phyloP scores from a whole-genome alignment of 2,329 filamentous ascomycete species.

The Sporothrix variecibatus region DNA sequence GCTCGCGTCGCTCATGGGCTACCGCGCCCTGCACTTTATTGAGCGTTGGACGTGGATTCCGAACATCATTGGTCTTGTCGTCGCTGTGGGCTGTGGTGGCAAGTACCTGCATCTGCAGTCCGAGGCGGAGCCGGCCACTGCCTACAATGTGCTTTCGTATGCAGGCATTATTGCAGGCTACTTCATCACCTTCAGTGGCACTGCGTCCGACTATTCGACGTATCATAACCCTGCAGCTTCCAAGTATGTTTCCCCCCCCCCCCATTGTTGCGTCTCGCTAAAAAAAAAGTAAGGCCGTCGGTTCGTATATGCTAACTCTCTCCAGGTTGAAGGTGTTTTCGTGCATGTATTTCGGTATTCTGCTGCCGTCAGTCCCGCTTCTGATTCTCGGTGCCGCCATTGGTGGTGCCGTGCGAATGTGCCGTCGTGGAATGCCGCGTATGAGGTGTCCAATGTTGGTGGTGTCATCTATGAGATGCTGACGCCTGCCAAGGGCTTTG shows the following conservation, averaged over 20 bases:
- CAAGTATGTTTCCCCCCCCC: constrained; percentile 33
- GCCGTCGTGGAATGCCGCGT: constrained; percentile 45
- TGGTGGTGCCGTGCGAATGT: constrained; percentile 51
- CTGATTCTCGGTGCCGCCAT: constrained; percentile 54
- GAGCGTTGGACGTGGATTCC: constrained; percentile 61
- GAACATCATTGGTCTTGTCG: constrained; percentile 52
- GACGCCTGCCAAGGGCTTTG: constrained; percentile 48
- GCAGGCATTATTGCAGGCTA: constrained; percentile 53
- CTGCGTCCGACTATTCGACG: constrained; percentile 59
- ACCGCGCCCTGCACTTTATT: constrained; percentile 55
- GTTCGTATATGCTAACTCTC: neutral
- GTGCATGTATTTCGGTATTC: constrained; percentile 55
- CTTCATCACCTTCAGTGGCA: constrained; percentile 57
- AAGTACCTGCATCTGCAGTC: constrained; percentile 51
- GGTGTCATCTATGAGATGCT: constrained; percentile 52
- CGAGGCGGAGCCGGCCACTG: constrained; percentile 41
- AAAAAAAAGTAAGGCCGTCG: neutral
- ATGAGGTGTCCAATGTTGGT: constrained; percentile 45
- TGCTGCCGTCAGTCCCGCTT: constrained; percentile 52
- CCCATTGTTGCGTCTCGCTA: neutral
- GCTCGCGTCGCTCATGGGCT: constrained; percentile 57
- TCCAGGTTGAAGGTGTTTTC: constrained; percentile 45
- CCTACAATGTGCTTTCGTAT: constrained; percentile 46
- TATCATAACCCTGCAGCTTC: constrained; percentile 53
- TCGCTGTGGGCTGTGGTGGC: constrained; percentile 57